Base-by-base conservation (phyloP, 768 basidiomycete genomes). In the Cystofilobasidium bisporidii region DNA sequence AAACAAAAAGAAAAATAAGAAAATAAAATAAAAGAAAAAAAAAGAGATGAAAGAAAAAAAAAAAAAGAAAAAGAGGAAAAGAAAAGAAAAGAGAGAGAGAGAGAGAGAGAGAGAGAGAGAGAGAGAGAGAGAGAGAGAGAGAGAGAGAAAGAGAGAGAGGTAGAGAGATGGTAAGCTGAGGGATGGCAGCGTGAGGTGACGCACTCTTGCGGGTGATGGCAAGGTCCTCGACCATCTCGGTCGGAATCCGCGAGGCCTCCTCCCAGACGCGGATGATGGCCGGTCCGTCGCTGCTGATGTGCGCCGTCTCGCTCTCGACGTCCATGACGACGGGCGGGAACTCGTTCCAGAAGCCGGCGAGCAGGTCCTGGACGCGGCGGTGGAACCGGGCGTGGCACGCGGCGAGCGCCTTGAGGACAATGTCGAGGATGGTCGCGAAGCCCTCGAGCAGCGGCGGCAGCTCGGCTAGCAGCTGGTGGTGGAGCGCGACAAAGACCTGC, bases 401-500 rank as follows among this genome's bases (percentile, higher is more conserved):
- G 6, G 73, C 72, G 60, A 76, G 75, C 10, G 72, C 71, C 2
- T 61, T 53, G 3, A 76, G 14, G 32, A 74, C 71, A 0, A 76
- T 36, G 55, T 76, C 77, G 33, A 77, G 67, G 17, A 77, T 74
- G 48, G 72, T 65, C n/a, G 69, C 67, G 57, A 74, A 73, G 0
- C 77, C 77, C 40, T 75, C 74, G 26, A 77, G 40, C 53, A 77
- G 75, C 0, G 70, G 59, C 8, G 77, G 77, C 0, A 78, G 69
- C 60, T 78, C 77, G 40, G 75, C 76, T 3, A 76, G 65, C 22
- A 78, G 71, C 64, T 78, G 77, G 14, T 72, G 72, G 65, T 78
- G 77, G 0, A 78, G 69, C 22, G 76, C 74, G 61, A 73, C 72
- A 57, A 75, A 77, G 33, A 77, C 75, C 14, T 72, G 59, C 3